phyloP scores from a whole-genome alignment of 176 grass and related monocot species.

The Ampelocalamus luodianensis region DNA sequence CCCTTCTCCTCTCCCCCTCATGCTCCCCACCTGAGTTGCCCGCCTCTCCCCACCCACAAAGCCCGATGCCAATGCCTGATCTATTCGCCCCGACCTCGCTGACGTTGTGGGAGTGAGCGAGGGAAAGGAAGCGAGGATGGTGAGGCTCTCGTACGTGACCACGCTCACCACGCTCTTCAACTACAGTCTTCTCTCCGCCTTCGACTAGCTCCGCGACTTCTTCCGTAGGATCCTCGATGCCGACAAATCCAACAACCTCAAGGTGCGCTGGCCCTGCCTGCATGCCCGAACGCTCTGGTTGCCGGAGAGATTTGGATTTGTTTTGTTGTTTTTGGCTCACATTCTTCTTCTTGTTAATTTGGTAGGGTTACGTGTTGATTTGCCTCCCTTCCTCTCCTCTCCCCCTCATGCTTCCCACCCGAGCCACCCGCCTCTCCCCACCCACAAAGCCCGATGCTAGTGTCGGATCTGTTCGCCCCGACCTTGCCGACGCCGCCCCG shows the following conservation, averaged over 20 bases:
- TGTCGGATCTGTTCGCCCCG: too few relatives aligned
- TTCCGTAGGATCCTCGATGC: constrained; percentile 72
- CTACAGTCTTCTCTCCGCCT: constrained; percentile 89
- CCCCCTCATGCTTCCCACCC: too few relatives aligned
- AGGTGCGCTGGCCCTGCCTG: constrained; percentile 39
- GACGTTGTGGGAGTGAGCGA: neutral
- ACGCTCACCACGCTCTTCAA: constrained; percentile 81
- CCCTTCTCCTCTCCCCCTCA: too few relatives aligned
- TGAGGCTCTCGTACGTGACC: constrained; percentile 75
- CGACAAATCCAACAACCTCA: constrained; percentile 72
- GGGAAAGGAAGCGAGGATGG: constrained; percentile 34
- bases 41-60: too few relatives aligned
- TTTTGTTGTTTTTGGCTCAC: neutral
- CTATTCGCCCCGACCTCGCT: too few relatives aligned
- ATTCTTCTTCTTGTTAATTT: neutral
- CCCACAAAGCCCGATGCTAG: too few relatives aligned
- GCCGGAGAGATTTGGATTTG: constrained; percentile 23
- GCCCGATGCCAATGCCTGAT: too few relatives aligned
- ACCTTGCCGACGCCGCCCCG: too few relatives aligned
- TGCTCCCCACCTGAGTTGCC: too few relatives aligned
- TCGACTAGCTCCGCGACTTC: constrained; percentile 80
- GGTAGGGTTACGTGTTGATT: constrained; percentile 84
- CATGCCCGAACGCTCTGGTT: neutral
- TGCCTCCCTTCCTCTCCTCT: constrained; percentile 21
- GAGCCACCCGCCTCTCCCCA: too few relatives aligned